phyloP scores from a whole-genome alignment of 2,329 filamentous ascomycete species.

The Colletotrichum phormii region DNA sequence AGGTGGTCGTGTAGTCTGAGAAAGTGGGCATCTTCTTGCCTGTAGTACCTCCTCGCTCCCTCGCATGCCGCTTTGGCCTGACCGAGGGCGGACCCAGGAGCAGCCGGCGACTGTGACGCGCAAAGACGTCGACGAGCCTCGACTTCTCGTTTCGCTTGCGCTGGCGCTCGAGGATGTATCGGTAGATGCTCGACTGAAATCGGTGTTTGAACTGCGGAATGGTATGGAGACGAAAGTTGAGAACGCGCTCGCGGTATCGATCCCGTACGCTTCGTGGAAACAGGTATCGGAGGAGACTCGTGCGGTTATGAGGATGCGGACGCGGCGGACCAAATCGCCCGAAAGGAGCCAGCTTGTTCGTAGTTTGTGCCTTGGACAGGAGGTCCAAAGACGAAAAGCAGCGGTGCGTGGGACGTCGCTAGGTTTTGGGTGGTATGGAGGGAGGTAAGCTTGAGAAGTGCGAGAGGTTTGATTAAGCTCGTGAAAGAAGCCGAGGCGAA shows the following conservation, averaged over 20 bases:
- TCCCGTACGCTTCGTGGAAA: slow-evolving; percentile 73
- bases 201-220: slow-evolving; percentile 77
- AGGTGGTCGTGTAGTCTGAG: slow-evolving; percentile 31
- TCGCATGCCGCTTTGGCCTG: slow-evolving; percentile 46
- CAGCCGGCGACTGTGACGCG: slow-evolving; percentile 56
- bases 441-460: not conserved
- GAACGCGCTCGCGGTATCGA: slow-evolving; percentile 73
- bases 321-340: slow-evolving; percentile 53
- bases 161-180: slow-evolving; percentile 76
- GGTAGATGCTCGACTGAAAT: slow-evolving; percentile 82
- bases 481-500: not conserved
- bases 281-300: slow-evolving; percentile 72
- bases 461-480: not conserved
- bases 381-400: slow-evolving; percentile 21
- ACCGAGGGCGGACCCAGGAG: slow-evolving; percentile 53
- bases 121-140: slow-evolving; percentile 57
- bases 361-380: slow-evolving; percentile 29
- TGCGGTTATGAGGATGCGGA: slow-evolving; percentile 54
- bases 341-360: slow-evolving; percentile 57
- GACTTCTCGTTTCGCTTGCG: slow-evolving; percentile 62
- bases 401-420: slow-evolving; percentile 14
- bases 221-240: slow-evolving; percentile 79
- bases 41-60: slow-evolving; percentile 36
- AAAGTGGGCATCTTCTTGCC: slow-evolving; percentile 39
- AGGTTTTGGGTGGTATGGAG: slow-evolving; percentile 17